Conservation (phyloP, 441 rosid genomes). For the Rhodomyrtus psidioides region DNA sequence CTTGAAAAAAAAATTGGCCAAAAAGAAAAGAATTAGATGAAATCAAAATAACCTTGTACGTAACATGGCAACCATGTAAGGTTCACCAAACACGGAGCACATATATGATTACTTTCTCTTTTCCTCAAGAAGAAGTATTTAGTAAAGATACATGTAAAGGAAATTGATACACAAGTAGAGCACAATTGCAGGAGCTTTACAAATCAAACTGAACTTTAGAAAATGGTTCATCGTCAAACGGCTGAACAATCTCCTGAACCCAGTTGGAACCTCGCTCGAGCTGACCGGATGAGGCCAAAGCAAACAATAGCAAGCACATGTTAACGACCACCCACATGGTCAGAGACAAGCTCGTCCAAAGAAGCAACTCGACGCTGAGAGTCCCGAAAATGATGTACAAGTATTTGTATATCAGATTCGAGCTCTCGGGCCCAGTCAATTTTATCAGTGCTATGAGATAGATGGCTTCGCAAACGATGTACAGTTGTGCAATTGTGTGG, state of each 20-base stretch:
- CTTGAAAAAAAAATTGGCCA: not conserved
- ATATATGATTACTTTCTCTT: not conserved
- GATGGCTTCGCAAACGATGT: not conserved
- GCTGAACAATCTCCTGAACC: not conserved
- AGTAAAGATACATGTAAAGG: not conserved
- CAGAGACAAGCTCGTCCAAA: not conserved
- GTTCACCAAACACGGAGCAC: not conserved
- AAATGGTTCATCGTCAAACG: fast-evolving
- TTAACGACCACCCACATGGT: not conserved
- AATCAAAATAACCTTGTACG: not conserved
- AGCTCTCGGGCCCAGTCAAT: not conserved
- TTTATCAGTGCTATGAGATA: not conserved
- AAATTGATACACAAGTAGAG: no score
- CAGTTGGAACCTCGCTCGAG: fast-evolving
- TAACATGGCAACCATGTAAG: not conserved
- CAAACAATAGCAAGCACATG: not conserved
- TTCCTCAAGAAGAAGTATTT: not conserved
- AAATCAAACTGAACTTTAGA: not conserved
- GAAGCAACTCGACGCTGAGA: not conserved
- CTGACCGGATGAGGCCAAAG: not conserved
- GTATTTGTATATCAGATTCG: not conserved
- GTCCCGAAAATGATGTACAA: not conserved
- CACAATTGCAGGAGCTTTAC: not conserved
- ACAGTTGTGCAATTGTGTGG: fast-evolving
- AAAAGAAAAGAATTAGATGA: not conserved